Conservation (phyloP, 495 filamentous ascomycete genomes). For the Trypethelium eluteriae region DNA sequence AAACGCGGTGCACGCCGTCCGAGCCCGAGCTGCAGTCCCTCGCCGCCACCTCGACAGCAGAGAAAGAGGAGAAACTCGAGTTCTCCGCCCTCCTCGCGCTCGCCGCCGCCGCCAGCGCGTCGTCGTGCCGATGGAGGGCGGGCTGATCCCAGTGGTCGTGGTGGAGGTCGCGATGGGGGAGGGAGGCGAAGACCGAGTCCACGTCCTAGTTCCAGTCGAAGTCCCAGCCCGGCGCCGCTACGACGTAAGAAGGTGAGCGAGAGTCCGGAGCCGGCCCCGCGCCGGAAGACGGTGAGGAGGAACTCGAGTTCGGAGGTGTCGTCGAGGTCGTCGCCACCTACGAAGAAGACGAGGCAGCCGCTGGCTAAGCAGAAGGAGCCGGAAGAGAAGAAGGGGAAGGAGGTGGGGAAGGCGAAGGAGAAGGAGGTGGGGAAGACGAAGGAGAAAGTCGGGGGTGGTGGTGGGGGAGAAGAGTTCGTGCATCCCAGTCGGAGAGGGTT, state of each 20-base stretch:
- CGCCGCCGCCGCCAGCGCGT: conserved; percentile 12
- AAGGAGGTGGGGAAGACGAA: conserved; percentile 2
- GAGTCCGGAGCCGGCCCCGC: neutral
- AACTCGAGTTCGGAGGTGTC: conserved; percentile 19
- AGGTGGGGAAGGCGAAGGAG: neutral
- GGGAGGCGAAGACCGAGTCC: conserved; percentile 1
- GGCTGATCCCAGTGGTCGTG: neutral
- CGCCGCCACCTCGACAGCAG: neutral
- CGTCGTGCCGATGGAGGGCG: neutral
- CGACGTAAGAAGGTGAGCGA: neutral
- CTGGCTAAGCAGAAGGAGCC: neutral
- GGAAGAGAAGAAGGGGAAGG: conserved; percentile 5
- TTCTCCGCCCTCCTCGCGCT: conserved; percentile 12
- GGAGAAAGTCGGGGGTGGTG: neutral
- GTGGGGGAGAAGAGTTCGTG: conserved; percentile 23
- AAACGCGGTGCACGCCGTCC: neutral
- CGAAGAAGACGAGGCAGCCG: conserved; percentile 7
- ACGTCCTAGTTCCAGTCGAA: conserved; percentile 5
- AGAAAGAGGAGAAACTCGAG: neutral
- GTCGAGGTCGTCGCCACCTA: conserved; percentile 19
- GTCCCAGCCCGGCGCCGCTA: too few relatives aligned
- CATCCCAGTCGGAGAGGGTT: conserved; percentile 25
- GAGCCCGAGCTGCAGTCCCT: neutral
- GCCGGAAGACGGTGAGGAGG: conserved; percentile 16
- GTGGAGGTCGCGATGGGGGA: neutral